Percentiles rank a stretch among this genome's conserved stretches.
Evolutionary conservation across 164 flowering plant genomes (phyloP).

Genomic region (Nelumbo lutea): DNA sequence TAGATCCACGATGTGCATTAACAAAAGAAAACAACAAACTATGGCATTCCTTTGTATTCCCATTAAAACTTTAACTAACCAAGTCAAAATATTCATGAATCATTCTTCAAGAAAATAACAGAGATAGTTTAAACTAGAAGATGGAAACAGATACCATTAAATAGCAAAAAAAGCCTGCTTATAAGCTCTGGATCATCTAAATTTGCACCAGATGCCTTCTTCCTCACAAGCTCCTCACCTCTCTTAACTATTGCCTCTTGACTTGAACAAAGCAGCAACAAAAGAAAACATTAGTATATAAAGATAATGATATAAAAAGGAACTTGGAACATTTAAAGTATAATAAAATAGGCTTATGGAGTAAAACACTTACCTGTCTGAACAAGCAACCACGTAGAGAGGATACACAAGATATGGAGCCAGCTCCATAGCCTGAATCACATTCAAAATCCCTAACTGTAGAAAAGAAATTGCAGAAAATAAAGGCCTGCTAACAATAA

Average conservation of each 20-base stretch:
- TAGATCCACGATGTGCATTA: too few species aligned
- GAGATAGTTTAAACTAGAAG: background rate
- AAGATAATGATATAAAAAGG: background rate
- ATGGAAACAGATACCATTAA: slow-evolving; percentile 54
- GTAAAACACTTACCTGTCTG: slow-evolving; percentile 51
- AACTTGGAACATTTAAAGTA: slow-evolving; percentile 1
- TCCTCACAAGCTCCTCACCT: slow-evolving; percentile 89
- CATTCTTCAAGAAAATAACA: background rate
- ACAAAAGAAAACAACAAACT: too few species aligned
- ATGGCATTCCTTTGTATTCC: background rate
- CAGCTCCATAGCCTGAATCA: slow-evolving; percentile 70
- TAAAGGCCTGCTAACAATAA: background rate
- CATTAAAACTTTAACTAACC: background rate
- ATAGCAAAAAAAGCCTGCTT: slow-evolving; percentile 56
- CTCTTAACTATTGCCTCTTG: slow-evolving; percentile 78
- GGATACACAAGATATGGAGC: slow-evolving; percentile 67
- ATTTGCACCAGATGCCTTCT: slow-evolving; percentile 63
- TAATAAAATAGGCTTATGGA: background rate
- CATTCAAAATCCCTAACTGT: slow-evolving; percentile 84
- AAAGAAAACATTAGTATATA: slow-evolving; percentile 14
- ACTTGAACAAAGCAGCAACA: slow-evolving; percentile 36
- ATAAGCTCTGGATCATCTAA: slow-evolving; percentile 70
- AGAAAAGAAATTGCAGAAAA: slow-evolving; percentile 12
- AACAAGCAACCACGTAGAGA: slow-evolving; percentile 66
- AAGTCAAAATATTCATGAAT: background rate